Percentiles rank a stretch among this genome's conserved stretches.
Conservation (phyloP, 2,329 filamentous ascomycete species). For the Botrytis byssoidea region DNA sequence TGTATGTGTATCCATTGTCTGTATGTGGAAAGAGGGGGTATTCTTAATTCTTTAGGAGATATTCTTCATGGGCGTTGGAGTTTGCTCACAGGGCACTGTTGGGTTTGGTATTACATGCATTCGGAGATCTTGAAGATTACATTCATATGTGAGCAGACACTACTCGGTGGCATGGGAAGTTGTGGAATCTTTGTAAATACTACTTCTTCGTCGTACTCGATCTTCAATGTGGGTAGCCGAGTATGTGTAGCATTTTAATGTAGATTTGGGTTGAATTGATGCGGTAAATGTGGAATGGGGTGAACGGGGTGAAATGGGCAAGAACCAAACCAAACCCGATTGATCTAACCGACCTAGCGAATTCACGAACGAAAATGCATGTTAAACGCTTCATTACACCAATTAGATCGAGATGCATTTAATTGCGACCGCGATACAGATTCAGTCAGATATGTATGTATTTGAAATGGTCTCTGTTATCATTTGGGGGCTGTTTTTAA, state of each 20-base stretch:
- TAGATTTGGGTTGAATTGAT: not conserved
- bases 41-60: not conserved
- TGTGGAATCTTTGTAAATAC: not conserved
- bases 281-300: not conserved
- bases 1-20: not conserved
- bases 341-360: not conserved
- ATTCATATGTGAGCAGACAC: not conserved
- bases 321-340: not conserved
- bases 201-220: not conserved
- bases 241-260: not conserved
- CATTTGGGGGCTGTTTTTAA: not conserved
- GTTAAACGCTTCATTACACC: not conserved
- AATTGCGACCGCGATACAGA: not conserved
- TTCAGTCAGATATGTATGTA: not conserved
- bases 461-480: not conserved
- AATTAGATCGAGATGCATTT: not conserved
- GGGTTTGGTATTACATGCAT: not conserved
- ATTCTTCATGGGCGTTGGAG: not conserved
- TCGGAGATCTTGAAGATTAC: not conserved
- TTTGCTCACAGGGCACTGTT: not conserved
- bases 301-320: not conserved
- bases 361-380: not conserved
- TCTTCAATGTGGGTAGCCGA: not conserved
- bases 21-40: not conserved
- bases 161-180: not conserved